Evolutionary conservation across 139 green algal genomes (phyloP).

Genomic region (Axilococcus clingmanii): DNA sequence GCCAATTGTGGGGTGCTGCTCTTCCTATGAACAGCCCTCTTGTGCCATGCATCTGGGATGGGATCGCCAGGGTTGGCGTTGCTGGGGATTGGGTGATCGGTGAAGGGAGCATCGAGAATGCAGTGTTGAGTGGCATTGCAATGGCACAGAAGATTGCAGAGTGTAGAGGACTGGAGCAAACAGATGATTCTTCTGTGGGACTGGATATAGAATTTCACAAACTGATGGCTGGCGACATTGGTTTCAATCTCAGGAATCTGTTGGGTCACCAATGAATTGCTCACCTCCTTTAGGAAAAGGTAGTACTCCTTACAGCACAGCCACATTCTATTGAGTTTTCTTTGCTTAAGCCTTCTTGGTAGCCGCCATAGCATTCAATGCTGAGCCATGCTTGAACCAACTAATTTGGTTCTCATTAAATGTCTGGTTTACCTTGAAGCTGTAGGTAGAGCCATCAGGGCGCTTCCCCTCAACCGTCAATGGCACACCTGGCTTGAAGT

Average conservation of each 20-base stretch:
- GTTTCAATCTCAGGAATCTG: too few species aligned
- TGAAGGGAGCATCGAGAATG: slow-evolving; percentile 47
- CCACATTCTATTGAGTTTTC: too few species aligned
- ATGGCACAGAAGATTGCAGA: slow-evolving; percentile 45
- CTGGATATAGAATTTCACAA: slow-evolving; percentile 13
- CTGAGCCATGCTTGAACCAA: slow-evolving; percentile 85
- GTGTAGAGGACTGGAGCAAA: neutral
- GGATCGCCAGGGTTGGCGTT: slow-evolving; percentile 38
- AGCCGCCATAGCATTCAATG: slow-evolving; percentile 82
- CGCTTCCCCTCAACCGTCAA: slow-evolving; percentile 75
- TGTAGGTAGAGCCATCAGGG: slow-evolving; percentile 69
- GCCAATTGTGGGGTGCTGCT: slow-evolving; percentile 63
- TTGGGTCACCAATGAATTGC: too few species aligned
- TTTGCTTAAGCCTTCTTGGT: slow-evolving; percentile 6
- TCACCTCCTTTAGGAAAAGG: too few species aligned
- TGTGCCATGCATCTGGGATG: slow-evolving; percentile 55
- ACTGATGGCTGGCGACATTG: slow-evolving; percentile 24
- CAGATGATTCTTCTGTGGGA: slow-evolving; percentile 11
- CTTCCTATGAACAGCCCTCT: slow-evolving; percentile 55
- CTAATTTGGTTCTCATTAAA: slow-evolving; percentile 94
- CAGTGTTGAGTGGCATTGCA: slow-evolving; percentile 44
- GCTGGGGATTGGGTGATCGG: slow-evolving; percentile 66
- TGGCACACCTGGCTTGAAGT: slow-evolving; percentile 62
- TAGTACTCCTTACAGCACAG: too few species aligned
- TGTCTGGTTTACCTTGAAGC: slow-evolving; percentile 84